A percentile compares a stretch with the other conserved stretches of the same genome.
These are phyloP conservation scores for Colletotrichum paranaense DNA, from an alignment of 2,329 filamentous ascomycete genomes.

Conservation along the genomic window DNA sequence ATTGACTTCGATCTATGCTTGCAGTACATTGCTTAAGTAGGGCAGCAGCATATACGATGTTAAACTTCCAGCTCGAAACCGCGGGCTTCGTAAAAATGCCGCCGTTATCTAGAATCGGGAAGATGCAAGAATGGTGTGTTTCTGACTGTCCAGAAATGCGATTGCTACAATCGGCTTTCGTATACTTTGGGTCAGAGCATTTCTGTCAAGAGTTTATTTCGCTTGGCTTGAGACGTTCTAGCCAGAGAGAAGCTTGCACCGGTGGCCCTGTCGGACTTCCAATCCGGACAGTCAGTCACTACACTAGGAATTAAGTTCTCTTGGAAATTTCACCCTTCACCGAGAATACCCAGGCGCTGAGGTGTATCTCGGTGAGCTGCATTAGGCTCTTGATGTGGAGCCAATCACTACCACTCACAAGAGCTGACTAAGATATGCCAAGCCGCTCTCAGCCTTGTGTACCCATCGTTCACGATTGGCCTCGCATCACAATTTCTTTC, in stretches of 20 bases:
- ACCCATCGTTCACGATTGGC: slow-evolving; percentile 25
- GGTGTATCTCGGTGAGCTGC: slow-evolving; percentile 6
- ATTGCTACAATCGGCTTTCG: neutral
- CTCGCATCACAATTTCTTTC: slow-evolving; percentile 3
- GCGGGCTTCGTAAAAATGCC: neutral
- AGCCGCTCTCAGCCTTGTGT: slow-evolving; percentile 22
- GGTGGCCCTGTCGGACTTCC: neutral
- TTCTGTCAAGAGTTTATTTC: neutral
- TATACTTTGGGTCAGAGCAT: neutral
- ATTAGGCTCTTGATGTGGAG: neutral
- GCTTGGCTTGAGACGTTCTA: neutral
- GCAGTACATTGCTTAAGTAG: neutral
- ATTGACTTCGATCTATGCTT: slow-evolving; percentile 3
- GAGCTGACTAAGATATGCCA: slow-evolving; percentile 13
- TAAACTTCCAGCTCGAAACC: neutral
- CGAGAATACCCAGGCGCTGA: neutral
- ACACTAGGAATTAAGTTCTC: neutral
- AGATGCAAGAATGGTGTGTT: neutral
- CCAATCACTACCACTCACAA: neutral
- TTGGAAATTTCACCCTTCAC: neutral
- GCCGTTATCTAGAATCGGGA: neutral
- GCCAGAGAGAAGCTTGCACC: neutral
- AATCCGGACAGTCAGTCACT: neutral
- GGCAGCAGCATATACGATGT: neutral
- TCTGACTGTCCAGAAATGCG: neutral